Base-by-base conservation (phyloP, 495 filamentous ascomycete genomes). In the Penicillium subrubescens region DNA sequence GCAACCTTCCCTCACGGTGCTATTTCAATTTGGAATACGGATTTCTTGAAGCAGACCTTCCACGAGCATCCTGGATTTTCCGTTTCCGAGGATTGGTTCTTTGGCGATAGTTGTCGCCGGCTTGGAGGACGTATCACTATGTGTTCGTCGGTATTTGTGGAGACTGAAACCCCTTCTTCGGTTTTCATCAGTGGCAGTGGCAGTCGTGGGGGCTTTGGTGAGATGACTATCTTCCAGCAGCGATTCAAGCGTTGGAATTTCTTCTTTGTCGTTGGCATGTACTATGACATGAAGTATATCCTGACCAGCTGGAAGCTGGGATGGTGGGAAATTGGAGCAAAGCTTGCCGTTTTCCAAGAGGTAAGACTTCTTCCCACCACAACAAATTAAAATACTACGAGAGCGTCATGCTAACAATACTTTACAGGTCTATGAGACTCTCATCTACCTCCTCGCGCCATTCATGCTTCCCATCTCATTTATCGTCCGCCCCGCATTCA, bases 301-400 rank as follows among this genome's bases (percentile, higher is more conserved):
- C 33, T 82, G 2, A 68, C 67, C 8, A 77, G 71, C 43, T 83
- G 81, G 82, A 82, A 81, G 51, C 67, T 84, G 29, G 80, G 81
- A 31, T 78, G 71, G 73, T 82, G 79, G 77, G 82, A 84, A 43
- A 56, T 84, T 33, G 81, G 81, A 1, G 73, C 80, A 1, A 83
- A 83, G 77, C 87, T 92, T 58, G 90, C 90, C 71, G 85, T 86
- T 23, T 88, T 90, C 4, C 89, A 92, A 76, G 86, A 89, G 64
- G 73, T 75, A 64, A 54, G 71, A 43, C 43, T 3, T 27, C 59
- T 35, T 57, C 35, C 0, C 25, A 19, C 25, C 5, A 39, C 5
- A 39, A 27, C 5, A 17, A 29, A 51, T 2, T 27, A 7, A 6
- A 11, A 51, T 21, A 29, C 12, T n/a, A n/a, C 11, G 10, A 51